Base-by-base conservation (phyloP, 192 early-diverging fungal genomes). In the Coemansia sp. region DNA sequence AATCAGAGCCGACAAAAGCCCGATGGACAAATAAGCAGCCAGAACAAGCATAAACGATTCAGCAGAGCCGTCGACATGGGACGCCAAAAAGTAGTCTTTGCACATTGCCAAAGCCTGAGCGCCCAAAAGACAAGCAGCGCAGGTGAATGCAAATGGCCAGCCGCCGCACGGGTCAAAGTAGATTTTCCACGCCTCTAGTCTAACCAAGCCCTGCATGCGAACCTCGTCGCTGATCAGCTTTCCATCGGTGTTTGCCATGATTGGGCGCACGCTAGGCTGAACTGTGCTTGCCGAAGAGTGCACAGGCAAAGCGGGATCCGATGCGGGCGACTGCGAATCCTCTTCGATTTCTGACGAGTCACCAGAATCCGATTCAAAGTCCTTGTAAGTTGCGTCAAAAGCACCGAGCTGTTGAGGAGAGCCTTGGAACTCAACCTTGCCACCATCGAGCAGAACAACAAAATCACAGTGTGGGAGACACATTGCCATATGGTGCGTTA, bases 211-310 rank as follows among this genome's bases (percentile, higher is more conserved):
- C 11, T 85, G 85, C 4, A 84, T 85, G 33, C 88, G 86, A 49
- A 89, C 86, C 72, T 98, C 96, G 4, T 91, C 90, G 28, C 87
- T 63, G 50, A 91, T 90, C 30, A 98, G 80, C 64, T 88, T 83
- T 17, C 85, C 84, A 57, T 71, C 18, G 32, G 11, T 14, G 40
- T 61, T 48, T 5, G 57, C 17, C 7, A 29, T 40, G 7, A 11
- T 34, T 52, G 48, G 17, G 48, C n/a, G 48, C 48, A 12, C 16
- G 5, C 7, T 5, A 16, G 14, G 48, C 20, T 38, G 36, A 38
- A 1, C 36, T 11, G 36, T 1, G 36, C 36, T 38, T 0, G 10
- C 36, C 36, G 36, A 38, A 38, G 36, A 8, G 10, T 11, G 36
- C 36, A 38, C 5, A 11, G 36, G 10, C 36, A 11, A 38, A 11